phyloP scores from a whole-genome alignment of 73 alveolate species.

The Blepharisma stoltei region DNA sequence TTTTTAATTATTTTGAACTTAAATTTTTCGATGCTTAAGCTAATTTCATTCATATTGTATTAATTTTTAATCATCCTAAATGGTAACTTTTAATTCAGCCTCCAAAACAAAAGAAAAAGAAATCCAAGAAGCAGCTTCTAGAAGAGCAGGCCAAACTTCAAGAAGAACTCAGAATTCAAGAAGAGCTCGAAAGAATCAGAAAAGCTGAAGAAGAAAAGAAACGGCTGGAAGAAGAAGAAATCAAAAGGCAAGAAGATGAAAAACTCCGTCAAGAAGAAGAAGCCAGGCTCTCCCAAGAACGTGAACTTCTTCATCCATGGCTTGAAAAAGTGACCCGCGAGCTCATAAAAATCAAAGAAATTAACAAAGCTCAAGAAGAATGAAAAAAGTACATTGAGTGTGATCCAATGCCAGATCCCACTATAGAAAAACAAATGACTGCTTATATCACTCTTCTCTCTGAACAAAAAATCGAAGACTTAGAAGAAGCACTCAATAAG shows the following conservation, averaged over 20 bases:
- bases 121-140: constrained; percentile 58
- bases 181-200: constrained; percentile 60
- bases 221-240: constrained; percentile 51
- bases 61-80: too few relatives aligned
- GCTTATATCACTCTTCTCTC: constrained; percentile 56
- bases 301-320: constrained; percentile 19
- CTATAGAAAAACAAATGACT: constrained; percentile 50
- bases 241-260: constrained; percentile 45
- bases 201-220: constrained; percentile 42
- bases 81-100: too few relatives aligned
- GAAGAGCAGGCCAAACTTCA: constrained; percentile 58
- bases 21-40: too few relatives aligned
- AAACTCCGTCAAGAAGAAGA: constrained; percentile 52
- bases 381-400: constrained; percentile 55
- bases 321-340: constrained; percentile 35
- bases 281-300: constrained; percentile 43
- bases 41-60: too few relatives aligned
- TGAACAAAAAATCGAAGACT: constrained; percentile 37
- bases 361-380: not conserved
- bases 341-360: constrained; percentile 24
- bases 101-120: constrained; percentile 43
- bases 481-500: constrained; percentile 33
- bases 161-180: constrained; percentile 54
- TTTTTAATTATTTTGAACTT: too few relatives aligned
- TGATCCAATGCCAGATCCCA: constrained; percentile 66